Evolutionary conservation across 208 protist genomes (phyloP), one percentile per base, ranked within the genome.

Genomic region (Naegleria gruberi): DNA sequence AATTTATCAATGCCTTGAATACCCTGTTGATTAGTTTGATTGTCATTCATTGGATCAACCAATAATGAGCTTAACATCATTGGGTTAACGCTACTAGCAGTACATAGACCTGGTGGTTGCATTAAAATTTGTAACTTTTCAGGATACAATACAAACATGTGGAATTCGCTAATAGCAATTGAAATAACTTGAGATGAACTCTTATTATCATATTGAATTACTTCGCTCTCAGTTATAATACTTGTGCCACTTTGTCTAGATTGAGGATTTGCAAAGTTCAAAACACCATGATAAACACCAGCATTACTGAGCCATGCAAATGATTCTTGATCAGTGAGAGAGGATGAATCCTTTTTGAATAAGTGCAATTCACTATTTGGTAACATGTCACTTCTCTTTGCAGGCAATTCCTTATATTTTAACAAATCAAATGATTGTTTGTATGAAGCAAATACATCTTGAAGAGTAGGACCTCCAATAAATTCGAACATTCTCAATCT

Each of bases 81-180:
- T 10, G 42, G 17, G 8, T 55, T 47, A 65, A 65, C 51, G 30
- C 30, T 65, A 1, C 19, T 30, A 30, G 51, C 51, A 45, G 82
- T 23, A 37, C 94, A 90, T 34, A 96, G 90, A n/a, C 96, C 95
- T 23, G 96, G 90, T 8, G 95, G 95, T 45, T 96, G 94, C 90
- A 95, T 94, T 15, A 97, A 90, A 65, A 97, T 96, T 65, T 97
- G 73, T 55, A 96, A 93, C 19, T 93, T 93, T 45, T 95, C 92
- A 17, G 91, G 91, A 90, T 97, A 98, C 1, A 97, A 47, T n/a
- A 98, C 45, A 19, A 98, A 51, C 89, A 98, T 97, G 92, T 99
- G 97, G 89, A 97, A 99, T 40, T 97, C 96, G 0, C 95, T 97
- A 0, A 97, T 91, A n/a, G 94, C 82, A 84, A 98, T 94, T 17